phyloP scores from a whole-genome alignment of 2,329 filamentous ascomycete genomes.

The Diaporthe sp. region DNA sequence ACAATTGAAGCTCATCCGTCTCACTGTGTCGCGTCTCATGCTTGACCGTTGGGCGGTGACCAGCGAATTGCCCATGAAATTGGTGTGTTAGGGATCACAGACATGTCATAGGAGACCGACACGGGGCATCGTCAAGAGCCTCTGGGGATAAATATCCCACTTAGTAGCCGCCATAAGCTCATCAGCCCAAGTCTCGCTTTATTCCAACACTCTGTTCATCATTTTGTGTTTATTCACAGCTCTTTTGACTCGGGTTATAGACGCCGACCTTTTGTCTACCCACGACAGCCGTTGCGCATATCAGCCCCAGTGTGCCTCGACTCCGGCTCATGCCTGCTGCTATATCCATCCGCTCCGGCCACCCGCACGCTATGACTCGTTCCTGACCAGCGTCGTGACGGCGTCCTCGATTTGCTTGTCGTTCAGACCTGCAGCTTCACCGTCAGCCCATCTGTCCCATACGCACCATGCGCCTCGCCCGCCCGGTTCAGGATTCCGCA shows the following conservation, averaged over 20 bases:
- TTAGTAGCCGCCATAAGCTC: not conserved
- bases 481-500: not conserved
- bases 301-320: not conserved
- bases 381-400: constrained; percentile 68
- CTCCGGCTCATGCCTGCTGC: not conserved
- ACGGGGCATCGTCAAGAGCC: not conserved
- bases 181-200: not conserved
- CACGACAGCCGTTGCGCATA: not conserved
- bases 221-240: not conserved
- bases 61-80: no score
- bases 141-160: not conserved
- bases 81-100: no score
- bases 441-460: constrained; percentile 40
- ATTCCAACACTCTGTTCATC: not conserved
- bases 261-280: not conserved
- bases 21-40: not conserved
- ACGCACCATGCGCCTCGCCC: not conserved
- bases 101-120: not conserved
- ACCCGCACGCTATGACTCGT: constrained; percentile 45
- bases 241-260: not conserved
- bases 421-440: constrained; percentile 57
- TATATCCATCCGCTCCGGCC: not conserved
- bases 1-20: not conserved
- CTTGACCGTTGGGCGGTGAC: not conserved
- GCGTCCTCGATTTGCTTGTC: constrained; percentile 75